A percentile compares a stretch with the other conserved stretches of the same genome.
Evolutionary conservation across 192 early-diverging fungal genomes (phyloP).

Genomic region (Linnemannia zychae): DNA sequence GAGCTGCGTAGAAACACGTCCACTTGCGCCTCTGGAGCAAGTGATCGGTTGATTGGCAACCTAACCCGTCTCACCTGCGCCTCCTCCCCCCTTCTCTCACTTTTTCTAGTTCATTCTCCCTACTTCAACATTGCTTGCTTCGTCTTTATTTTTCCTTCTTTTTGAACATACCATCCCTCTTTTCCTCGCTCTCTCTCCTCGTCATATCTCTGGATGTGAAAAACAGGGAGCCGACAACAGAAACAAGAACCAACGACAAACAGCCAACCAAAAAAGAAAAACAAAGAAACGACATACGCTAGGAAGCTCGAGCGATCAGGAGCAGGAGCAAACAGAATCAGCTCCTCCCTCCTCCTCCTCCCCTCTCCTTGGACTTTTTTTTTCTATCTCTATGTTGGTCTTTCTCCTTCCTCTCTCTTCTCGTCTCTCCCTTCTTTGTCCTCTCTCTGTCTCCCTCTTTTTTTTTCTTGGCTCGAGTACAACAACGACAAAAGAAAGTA

Average conservation of each 20-base stretch:
- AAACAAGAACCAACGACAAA: background rate
- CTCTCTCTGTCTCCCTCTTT: background rate
- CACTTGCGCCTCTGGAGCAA: too few relatives aligned
- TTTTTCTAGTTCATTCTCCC: too few relatives aligned
- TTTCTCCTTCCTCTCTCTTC: background rate
- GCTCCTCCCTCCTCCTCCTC: background rate
- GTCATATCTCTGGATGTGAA: background rate
- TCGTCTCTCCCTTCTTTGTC: background rate
- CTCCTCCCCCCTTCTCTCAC: background rate
- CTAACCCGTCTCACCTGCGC: background rate
- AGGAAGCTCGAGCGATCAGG: background rate
- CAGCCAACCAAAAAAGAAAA: background rate
- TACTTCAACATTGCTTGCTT: background rate
- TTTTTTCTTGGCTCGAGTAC: background rate
- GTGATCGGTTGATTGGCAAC: background rate
- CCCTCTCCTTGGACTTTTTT: background rate
- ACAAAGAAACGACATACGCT: background rate
- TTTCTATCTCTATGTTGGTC: background rate
- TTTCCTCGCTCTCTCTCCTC: background rate
- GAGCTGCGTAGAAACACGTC: background rate
- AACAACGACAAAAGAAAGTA: too few relatives aligned
- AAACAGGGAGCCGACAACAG: background rate
- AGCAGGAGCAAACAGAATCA: conserved; percentile 10
- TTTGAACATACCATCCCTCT: background rate
- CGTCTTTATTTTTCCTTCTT: too few relatives aligned